Evolutionary conservation across 2,329 filamentous ascomycete species (phyloP), one percentile per base, ranked within the genome.

Genomic region (Fusarium lateritium): DNA sequence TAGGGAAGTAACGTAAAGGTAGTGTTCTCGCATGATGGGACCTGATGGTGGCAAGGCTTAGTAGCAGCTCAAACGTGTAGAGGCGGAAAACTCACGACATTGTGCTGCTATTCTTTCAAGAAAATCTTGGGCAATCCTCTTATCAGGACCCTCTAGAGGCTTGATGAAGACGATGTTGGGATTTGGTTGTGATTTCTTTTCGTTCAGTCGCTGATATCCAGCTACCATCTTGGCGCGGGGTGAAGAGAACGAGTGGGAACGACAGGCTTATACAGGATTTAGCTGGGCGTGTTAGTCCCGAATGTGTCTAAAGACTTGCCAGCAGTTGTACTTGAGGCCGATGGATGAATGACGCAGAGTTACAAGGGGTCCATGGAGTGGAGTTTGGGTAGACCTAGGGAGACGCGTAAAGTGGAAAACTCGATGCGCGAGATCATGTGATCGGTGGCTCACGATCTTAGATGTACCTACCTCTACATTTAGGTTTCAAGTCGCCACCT

Each of bases 131-230:
- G 92, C 89, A 9, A 85, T 83, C 3, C 83, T 81, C 75, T 91
- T 86, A 66, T 90, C 86, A 0, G 86, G 81, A 0, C 92, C 91
- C 15, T 89, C 84, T 1, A 94, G 83, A 2, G 93, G 90, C 75
- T 94, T 94, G 81, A 97, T 95, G 82, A 97, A 97, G 76, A 93
- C 88, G 71, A 97, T 93, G 63, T 89, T 87, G 22, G 88, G 84
- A 73, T 96, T 97, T 9, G 93, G 93, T 61, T 92, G 90, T 55
- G 91, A 88, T 45, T 85, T 87, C 75, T 87, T 91, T 71, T 89
- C 90, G 75, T 97, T 97, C 51, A 97, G 83, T 66, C 93, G 88
- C 80, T 93, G 88, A 75, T 94, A 92, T 54, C 92, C 92, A 58
- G 93, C 81, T 50, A 92, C 91, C 93, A 96, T 96, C 7, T 43